These are phyloP conservation scores for Trametes coccinea DNA, from an alignment of 768 basidiomycete genomes.

Conservation along the genomic window DNA sequence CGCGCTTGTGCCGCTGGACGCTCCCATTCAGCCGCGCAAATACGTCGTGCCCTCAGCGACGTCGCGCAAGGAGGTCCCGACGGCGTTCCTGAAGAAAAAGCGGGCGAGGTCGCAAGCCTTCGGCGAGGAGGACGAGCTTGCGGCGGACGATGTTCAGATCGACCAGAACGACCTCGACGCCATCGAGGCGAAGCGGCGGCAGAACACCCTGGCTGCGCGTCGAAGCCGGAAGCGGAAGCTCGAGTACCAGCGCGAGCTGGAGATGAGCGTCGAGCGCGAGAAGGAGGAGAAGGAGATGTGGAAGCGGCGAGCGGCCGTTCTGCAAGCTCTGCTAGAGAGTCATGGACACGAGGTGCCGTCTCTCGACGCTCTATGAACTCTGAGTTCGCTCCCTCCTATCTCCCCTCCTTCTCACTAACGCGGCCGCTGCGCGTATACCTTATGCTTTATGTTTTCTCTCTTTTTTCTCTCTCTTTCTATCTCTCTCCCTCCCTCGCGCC, in stretches of 20 bases:
- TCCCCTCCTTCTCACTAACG: constrained; percentile 11
- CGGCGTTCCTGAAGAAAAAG: constrained; percentile 64
- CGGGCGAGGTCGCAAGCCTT: constrained; percentile 51
- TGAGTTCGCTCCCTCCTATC: neutral
- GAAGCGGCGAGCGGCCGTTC: constrained; percentile 53
- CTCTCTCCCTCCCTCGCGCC: constrained; percentile 7
- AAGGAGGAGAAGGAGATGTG: constrained; percentile 62
- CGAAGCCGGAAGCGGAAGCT: constrained; percentile 75
- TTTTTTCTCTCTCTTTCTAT: constrained; percentile 18
- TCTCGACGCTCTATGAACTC: constrained; percentile 16
- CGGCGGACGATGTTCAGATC: constrained; percentile 41
- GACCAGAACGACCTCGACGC: constrained; percentile 58
- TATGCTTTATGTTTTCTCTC: constrained; percentile 22
- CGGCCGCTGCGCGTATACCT: constrained; percentile 21
- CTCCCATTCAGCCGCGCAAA: constrained; percentile 78
- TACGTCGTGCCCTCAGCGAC: constrained; percentile 74
- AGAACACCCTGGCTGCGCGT: constrained; percentile 86
- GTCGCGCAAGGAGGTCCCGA: constrained; percentile 74
- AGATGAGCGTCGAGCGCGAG: constrained; percentile 53
- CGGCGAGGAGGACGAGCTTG: constrained; percentile 52
- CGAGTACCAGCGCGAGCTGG: constrained; percentile 65
- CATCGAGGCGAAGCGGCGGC: constrained; percentile 75
- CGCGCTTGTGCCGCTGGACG: constrained; percentile 65
- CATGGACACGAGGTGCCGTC: constrained; percentile 57
- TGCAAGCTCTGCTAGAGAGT: constrained; percentile 52